A percentile compares a stretch with the other conserved stretches of the same genome.
Evolutionary conservation across 2,329 filamentous ascomycete species (phyloP).

Genomic region (Penicillium sp.): DNA sequence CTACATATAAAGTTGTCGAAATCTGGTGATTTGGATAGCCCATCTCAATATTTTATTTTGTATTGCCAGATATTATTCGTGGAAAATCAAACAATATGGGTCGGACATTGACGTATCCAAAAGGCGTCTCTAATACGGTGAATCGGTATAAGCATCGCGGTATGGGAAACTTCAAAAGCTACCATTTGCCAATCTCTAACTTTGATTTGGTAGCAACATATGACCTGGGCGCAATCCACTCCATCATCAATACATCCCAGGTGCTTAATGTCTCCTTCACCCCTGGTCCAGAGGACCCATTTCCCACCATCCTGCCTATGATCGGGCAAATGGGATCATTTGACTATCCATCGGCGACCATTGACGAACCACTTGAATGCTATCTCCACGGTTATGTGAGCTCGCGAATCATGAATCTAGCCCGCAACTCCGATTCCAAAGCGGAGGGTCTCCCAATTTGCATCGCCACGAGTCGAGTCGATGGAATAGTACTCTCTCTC

Average conservation of each 20-base stretch:
- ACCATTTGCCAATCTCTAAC: neutral
- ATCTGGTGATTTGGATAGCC: neutral
- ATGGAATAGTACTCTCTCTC: constrained; percentile 76
- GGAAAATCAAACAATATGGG: constrained; percentile 34
- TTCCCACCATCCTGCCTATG: constrained; percentile 79
- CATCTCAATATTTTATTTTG: neutral
- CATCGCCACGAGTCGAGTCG: constrained; percentile 70
- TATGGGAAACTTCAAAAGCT: constrained; percentile 31
- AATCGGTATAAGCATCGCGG: constrained; percentile 67
- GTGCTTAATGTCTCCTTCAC: constrained; percentile 80
- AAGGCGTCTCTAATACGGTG: constrained; percentile 62
- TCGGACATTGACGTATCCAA: constrained; percentile 57
- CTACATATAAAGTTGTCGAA: neutral
- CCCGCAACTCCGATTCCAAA: constrained; percentile 43
- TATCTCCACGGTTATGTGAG: constrained; percentile 87
- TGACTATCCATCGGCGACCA: constrained; percentile 57
- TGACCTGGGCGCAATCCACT: constrained; percentile 69
- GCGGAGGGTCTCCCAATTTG: constrained; percentile 66
- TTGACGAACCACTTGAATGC: constrained; percentile 67
- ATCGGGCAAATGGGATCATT: constrained; percentile 80
- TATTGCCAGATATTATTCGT: neutral
- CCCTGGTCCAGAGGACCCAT: constrained; percentile 60
- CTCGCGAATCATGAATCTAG: constrained; percentile 70
- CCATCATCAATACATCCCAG: constrained; percentile 70
- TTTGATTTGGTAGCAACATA: constrained; percentile 59